phyloP scores from a whole-genome alignment of 2,329 filamentous ascomycete genomes.

The Apiospora marii region DNA sequence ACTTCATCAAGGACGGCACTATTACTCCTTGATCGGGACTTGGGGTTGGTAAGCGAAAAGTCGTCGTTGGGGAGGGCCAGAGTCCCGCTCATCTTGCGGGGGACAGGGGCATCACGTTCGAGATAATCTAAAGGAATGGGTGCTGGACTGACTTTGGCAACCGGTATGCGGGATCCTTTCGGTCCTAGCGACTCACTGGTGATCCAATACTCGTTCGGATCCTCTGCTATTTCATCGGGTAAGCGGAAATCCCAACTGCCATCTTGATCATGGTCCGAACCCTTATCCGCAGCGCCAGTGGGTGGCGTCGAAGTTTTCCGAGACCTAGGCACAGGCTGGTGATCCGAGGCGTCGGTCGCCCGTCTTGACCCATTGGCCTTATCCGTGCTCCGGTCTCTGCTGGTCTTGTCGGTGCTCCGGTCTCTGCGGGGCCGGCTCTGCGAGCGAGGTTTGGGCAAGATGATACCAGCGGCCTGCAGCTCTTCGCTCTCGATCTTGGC shows the following conservation, averaged over 20 bases:
- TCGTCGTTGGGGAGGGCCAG: constrained; percentile 56
- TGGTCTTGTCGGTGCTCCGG: constrained; percentile 49
- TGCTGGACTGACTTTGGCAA: constrained; percentile 80
- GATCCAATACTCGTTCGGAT: constrained; percentile 61
- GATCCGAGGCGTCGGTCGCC: constrained; percentile 43
- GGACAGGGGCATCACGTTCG: constrained; percentile 75
- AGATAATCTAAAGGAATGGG: constrained; percentile 76
- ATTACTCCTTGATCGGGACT: constrained; percentile 73
- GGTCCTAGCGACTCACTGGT: constrained; percentile 52
- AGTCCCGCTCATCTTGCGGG: constrained; percentile 66
- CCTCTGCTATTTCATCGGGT: constrained; percentile 78
- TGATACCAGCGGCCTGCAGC: constrained; percentile 79
- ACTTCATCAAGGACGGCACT: constrained; percentile 66
- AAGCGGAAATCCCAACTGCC: constrained; percentile 74
- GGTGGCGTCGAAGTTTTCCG: constrained; percentile 56
- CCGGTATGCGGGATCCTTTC: constrained; percentile 83
- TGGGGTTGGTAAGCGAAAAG: constrained; percentile 65
- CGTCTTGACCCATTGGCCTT: constrained; percentile 44
- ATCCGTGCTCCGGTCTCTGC: constrained; percentile 51
- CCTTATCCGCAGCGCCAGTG: constrained; percentile 41
- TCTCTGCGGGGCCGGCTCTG: constrained; percentile 57
- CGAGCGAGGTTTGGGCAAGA: constrained; percentile 62
- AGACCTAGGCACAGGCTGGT: constrained; percentile 41
- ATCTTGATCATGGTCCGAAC: constrained; percentile 44
- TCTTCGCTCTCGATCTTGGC: constrained; percentile 83